Conservation (phyloP, 2,329 filamentous ascomycete species). For the Catunica adiposa region DNA sequence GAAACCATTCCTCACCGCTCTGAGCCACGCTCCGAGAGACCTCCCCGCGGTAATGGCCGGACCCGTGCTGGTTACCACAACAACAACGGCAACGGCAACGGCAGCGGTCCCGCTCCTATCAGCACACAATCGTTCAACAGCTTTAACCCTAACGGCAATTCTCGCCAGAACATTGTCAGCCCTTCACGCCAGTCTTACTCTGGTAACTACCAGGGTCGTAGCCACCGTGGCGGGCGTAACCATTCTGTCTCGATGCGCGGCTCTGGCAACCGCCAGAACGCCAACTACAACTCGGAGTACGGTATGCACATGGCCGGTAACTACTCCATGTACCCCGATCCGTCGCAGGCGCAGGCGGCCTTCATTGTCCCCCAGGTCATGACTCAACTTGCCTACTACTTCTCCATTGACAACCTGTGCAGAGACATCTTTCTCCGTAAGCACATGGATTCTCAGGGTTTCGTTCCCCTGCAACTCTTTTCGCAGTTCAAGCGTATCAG, state of each 20-base stretch:
- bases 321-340: constrained; percentile 17
- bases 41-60: constrained; percentile 28
- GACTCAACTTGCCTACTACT: constrained; percentile 71
- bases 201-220: constrained; percentile 11
- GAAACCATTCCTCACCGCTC: constrained; percentile 13
- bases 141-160: constrained; percentile 7
- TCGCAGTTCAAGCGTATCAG: constrained; percentile 75
- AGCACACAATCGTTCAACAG: constrained; percentile 11
- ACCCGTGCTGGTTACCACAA: constrained; percentile 26
- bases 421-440: constrained; percentile 80
- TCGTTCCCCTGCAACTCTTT: constrained; percentile 65
- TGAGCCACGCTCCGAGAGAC: constrained; percentile 26
- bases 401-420: constrained; percentile 87
- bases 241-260: constrained; percentile 26
- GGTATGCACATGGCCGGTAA: constrained; percentile 21
- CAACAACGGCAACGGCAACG: constrained; percentile 15
- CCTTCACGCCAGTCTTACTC: constrained; percentile 13
- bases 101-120: constrained; percentile 18
- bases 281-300: constrained; percentile 23
- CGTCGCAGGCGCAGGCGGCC: constrained; percentile 6
- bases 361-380: constrained; percentile 27
- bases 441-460: constrained; percentile 92
- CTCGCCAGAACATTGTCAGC: constrained; percentile 13
- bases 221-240: constrained; percentile 17
- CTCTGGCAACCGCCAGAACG: constrained; percentile 18